Conservation (phyloP, 495 filamentous ascomycete genomes). For the Aspergillus hancockii region DNA sequence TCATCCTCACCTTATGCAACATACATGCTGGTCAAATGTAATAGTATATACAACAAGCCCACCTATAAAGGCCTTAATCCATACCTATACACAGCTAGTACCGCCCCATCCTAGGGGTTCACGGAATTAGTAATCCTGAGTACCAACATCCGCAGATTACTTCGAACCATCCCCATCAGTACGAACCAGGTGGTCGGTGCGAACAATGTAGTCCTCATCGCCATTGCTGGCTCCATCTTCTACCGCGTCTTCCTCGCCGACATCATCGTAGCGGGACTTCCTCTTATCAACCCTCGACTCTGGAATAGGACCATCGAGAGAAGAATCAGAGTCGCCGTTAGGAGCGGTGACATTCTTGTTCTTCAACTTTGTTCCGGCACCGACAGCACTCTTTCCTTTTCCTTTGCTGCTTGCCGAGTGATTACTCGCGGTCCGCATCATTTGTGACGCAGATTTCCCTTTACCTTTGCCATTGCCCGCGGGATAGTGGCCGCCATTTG, state of each 20-base stretch:
- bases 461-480: conserved; percentile 31
- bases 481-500: conserved; percentile 32
- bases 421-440: conserved; percentile 32
- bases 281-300: conserved; percentile 12
- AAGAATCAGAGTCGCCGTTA: conserved; percentile 41
- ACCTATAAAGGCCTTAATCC: not conserved
- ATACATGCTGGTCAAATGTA: conserved; percentile 1
- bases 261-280: conserved; percentile 20
- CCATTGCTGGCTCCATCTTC: conserved; percentile 42
- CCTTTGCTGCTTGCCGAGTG: conserved; percentile 37
- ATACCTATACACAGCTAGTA: conserved; percentile 1
- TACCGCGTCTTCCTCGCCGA: conserved; percentile 35
- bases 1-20: not conserved
- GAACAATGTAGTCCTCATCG: conserved; percentile 52
- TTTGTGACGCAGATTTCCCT: conserved; percentile 32
- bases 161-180: conserved; percentile 20
- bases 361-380: conserved; percentile 52
- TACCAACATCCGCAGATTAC: not conserved
- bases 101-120: not conserved
- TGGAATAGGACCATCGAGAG: conserved; percentile 31
- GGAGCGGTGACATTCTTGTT: conserved; percentile 34
- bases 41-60: conserved; percentile 9
- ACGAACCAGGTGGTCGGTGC: conserved; percentile 40
- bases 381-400: conserved; percentile 34
- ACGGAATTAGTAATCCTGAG: not conserved